These are phyloP conservation scores for Kwoniella bestiolae DNA, from an alignment of 768 basidiomycete species.

Conservation along the genomic window DNA sequence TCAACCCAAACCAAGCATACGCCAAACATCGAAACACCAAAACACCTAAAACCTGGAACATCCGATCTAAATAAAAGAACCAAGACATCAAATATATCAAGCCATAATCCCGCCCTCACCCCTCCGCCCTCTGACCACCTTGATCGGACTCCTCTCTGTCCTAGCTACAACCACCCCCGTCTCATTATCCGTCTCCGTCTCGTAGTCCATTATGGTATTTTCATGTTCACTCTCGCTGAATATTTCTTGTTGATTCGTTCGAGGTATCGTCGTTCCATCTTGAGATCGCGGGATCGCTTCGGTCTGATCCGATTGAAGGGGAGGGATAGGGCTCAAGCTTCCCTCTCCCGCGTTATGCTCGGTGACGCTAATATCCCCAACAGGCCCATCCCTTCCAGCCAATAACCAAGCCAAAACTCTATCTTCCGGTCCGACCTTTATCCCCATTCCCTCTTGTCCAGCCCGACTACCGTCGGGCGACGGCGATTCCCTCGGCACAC, in stretches of 20 bases:
- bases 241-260: background rate
- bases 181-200: background rate
- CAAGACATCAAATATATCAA: too few relatives aligned
- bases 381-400: slow-evolving; percentile 42
- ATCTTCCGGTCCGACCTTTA: slow-evolving; percentile 25
- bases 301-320: too few relatives aligned
- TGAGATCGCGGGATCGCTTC: too few relatives aligned
- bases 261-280: too few relatives aligned
- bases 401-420: slow-evolving; percentile 50
- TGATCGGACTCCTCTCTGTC: background rate
- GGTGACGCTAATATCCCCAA: background rate
- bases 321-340: background rate
- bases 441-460: background rate
- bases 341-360: background rate
- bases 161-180: background rate
- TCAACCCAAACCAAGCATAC: too few relatives aligned
- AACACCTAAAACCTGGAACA: too few relatives aligned
- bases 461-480: slow-evolving; percentile 21
- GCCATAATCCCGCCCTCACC: background rate
- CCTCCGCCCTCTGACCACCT: background rate
- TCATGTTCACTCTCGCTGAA: background rate
- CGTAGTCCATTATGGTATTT: background rate
- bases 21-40: too few relatives aligned
- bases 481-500: slow-evolving; percentile 57
- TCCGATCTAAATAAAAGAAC: too few relatives aligned